Evolutionary conservation across 441 rosid genomes (phyloP).

Genomic region (Bocquillonia castaneifolia): DNA sequence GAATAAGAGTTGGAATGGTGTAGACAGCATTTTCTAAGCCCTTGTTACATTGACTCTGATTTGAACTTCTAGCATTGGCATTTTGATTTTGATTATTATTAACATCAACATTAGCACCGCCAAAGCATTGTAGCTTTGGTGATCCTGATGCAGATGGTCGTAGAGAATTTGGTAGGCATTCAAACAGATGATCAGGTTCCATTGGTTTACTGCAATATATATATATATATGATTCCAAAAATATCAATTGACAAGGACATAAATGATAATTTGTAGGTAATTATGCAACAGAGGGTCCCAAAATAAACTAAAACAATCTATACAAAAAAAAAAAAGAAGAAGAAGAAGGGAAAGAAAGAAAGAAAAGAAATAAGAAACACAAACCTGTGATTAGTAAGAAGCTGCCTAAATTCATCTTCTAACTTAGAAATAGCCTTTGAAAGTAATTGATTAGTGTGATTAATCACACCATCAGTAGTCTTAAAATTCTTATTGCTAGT

Average conservation of each 20-base stretch:
- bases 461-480: conserved; percentile 56
- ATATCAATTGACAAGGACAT: too few species aligned
- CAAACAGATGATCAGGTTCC: conserved; percentile 83
- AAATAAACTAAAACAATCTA: not conserved
- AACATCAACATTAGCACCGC: not conserved
- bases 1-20: conserved; percentile 74
- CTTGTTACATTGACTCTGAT: conserved; percentile 46
- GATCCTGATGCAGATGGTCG: conserved; percentile 63
- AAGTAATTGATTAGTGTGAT: conserved; percentile 64
- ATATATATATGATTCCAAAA: too few species aligned
- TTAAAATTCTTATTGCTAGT: conserved; percentile 52
- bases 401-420: conserved; percentile 82
- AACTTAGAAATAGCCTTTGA: conserved; percentile 77
- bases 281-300: not conserved
- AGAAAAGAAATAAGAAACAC: not conserved
- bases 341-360: too few species aligned
- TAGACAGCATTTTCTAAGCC: conserved; percentile 57
- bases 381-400: conserved; percentile 79
- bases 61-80: conserved; percentile 38
- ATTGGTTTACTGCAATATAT: conserved; percentile 82
- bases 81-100: too few species aligned
- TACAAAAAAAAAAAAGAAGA: too few species aligned
- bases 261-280: too few species aligned
- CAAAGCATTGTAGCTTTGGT: conserved; percentile 38
- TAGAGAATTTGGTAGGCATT: conserved; percentile 77